Evolutionary conservation across 305 asterid species (phyloP).

Genomic region (Andrographis paniculata): DNA sequence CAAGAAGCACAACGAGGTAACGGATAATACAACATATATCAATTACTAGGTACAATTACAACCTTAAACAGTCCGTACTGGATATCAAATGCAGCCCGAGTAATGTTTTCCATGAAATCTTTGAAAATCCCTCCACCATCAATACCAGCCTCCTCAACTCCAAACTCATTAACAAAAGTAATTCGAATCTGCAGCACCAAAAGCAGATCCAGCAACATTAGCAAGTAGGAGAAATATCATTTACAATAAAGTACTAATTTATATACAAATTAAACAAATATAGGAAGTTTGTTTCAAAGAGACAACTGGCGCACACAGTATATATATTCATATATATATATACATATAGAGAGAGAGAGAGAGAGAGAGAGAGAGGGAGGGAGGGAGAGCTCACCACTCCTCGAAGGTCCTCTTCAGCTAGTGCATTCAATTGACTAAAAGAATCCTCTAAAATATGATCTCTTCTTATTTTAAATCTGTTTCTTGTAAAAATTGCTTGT

Average conservation of each 20-base stretch:
- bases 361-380: slow-evolving; percentile 12
- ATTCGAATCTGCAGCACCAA: slow-evolving; percentile 65
- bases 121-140: slow-evolving; percentile 99
- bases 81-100: slow-evolving; percentile 86
- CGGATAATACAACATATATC: background rate
- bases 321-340: no score
- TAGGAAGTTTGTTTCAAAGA: no score
- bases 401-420: slow-evolving; percentile 82
- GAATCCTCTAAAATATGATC: slow-evolving; percentile 88
- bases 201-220: slow-evolving; percentile 18
- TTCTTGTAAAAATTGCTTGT: slow-evolving; percentile 51
- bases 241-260: background rate
- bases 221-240: background rate
- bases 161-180: slow-evolving; percentile 84
- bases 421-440: slow-evolving; percentile 65
- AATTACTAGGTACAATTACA: slow-evolving; percentile 18
- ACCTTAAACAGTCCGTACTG: slow-evolving; percentile 99
- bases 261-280: background rate
- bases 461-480: slow-evolving; percentile 81
- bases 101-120: slow-evolving; percentile 95
- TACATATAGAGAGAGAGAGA: no score
- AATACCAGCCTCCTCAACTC: slow-evolving; percentile 98
- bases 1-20: slow-evolving; percentile 19
- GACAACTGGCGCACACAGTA: no score
- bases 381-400: slow-evolving; percentile 79